A percentile compares a stretch with the other conserved stretches of the same genome.
phyloP scores from a whole-genome alignment of 768 basidiomycete species.

The Nidularia pulvinata region DNA sequence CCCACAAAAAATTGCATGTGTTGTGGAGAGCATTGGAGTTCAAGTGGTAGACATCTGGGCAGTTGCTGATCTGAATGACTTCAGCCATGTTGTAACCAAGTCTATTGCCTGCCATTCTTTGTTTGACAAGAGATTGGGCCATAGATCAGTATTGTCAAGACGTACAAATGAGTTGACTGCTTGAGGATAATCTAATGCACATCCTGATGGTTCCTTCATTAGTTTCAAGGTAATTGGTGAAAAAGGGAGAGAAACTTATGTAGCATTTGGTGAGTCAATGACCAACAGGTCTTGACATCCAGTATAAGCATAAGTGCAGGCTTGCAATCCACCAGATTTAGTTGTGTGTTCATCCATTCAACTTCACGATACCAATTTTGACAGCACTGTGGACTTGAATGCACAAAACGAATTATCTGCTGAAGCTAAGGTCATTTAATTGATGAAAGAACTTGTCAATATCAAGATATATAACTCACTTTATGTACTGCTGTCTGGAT shows the following conservation, averaged over 20 bases:
- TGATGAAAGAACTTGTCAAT: not conserved
- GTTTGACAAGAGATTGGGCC: not conserved
- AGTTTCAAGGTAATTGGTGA: not conserved
- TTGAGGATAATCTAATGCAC: not conserved
- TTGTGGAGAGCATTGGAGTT: constrained; percentile 22
- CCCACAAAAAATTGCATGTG: constrained; percentile 17
- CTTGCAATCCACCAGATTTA: not conserved
- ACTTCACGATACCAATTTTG: not conserved
- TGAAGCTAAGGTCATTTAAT: not conserved
- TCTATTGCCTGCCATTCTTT: not conserved
- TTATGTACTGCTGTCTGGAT: not conserved
- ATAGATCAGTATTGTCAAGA: not conserved
- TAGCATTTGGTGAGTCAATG: not conserved
- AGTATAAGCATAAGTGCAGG: not conserved
- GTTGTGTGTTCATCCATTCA: not conserved
- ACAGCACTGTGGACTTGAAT: not conserved
- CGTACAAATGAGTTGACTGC: not conserved
- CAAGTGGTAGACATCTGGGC: not conserved
- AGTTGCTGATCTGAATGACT: not conserved
- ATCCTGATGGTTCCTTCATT: not conserved
- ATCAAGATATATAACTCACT: not conserved
- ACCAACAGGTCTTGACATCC: not conserved
- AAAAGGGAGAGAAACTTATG: not conserved
- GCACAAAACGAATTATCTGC: not conserved
- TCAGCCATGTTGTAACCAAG: not conserved